Conservation (phyloP, 2,329 filamentous ascomycete genomes). For the Colletotrichum limetticola region DNA sequence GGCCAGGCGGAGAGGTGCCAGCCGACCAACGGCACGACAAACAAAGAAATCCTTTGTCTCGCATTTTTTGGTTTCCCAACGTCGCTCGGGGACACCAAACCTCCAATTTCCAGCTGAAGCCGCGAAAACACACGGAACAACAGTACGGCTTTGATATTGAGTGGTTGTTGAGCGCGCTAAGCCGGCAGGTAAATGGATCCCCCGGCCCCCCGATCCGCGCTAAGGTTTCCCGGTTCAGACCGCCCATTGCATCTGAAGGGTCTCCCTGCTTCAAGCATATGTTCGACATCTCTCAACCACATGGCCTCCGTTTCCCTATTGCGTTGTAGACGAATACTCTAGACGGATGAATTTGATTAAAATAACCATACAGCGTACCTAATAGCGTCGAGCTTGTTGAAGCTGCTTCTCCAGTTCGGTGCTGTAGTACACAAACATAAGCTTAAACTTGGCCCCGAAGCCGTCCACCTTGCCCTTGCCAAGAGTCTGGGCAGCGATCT, state of each 20-base stretch:
- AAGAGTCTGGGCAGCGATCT: too few species aligned
- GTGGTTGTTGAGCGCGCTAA: conserved; percentile 8
- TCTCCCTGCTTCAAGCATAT: conserved; percentile 10
- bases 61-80: background rate
- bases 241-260: conserved; percentile 24
- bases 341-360: background rate
- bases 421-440: too few species aligned
- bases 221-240: conserved; percentile 15
- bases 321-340: background rate
- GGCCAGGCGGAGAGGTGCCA: too few species aligned
- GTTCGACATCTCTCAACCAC: conserved; percentile 4
- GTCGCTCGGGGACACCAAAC: background rate
- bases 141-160: background rate
- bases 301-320: background rate
- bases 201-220: conserved; percentile 11
- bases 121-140: too few species aligned
- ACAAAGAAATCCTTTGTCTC: background rate
- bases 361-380: background rate
- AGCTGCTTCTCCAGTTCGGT: too few species aligned
- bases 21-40: background rate
- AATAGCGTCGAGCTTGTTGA: too few species aligned
- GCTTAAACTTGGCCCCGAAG: too few species aligned
- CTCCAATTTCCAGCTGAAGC: too few species aligned
- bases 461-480: too few species aligned
- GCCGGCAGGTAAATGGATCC: background rate